Base-by-base conservation (phyloP, 495 filamentous ascomycete genomes). In the Neurospora hispaniola region DNA sequence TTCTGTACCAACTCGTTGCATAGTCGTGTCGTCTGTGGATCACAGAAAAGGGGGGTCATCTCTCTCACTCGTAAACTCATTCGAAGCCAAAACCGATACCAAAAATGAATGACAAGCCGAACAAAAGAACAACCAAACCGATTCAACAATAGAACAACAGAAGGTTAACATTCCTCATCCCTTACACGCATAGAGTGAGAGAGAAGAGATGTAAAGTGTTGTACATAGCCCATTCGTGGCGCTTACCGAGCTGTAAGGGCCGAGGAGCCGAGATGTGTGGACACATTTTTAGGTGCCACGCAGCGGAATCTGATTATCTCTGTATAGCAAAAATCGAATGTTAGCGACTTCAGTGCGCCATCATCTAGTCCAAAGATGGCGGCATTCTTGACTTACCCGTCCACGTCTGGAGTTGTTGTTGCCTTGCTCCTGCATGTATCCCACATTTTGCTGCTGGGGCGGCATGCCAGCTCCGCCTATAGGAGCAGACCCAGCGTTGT, bases 351-450 rank as follows among this genome's bases (percentile, higher is more conserved):
- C 27, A 35, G 48, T 31, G 20, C 48, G 27, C 48, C 23, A 14
- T 59, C 48, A 59, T 31, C 11, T 27, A 7, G 4, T 35, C 14
- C 27, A 35, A 38, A 31, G 14, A 18, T 3, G 23, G 14, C 35
- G 27, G 27, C 27, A 31, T 16, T 35, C 12, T 66, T 66, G 82
- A 84, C 85, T 79, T 84, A 87, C 86, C 76, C 86, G 82, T 82
- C 85, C 85, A 72, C 86, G 81, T 77, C 86, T 81, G 73, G 82
- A 73, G 79, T 82, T 83, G 73, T 81, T 54, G 48, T 27, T 66
- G 27, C 54, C 84, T 73, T 85, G 83, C 74, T 86, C 80, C 71
- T 82, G 84, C 76, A 84, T 81, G 71, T 87, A 85, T 42, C 79
- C 82, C 79, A 82, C 80, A 70, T 79, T 80, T 72, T 78, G 82